Conservation (phyloP, 345 rosid genomes). For the Corchorus olitorius region DNA sequence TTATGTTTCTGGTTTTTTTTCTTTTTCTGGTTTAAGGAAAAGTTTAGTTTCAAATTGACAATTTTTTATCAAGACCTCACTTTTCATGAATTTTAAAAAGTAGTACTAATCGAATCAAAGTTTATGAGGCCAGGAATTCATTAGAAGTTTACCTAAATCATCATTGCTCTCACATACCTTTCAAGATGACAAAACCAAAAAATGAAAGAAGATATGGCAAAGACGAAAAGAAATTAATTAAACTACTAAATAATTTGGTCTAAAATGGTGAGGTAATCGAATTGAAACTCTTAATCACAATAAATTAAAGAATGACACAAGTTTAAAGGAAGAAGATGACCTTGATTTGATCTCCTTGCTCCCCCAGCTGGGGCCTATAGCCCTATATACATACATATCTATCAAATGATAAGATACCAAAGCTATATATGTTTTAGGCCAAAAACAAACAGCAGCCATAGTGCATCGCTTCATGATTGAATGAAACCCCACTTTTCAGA, state of each 20-base stretch:
- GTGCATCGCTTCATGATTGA: constrained; percentile 17
- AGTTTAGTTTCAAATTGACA: too few species aligned
- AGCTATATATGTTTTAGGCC: background rate
- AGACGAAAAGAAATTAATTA: too few species aligned
- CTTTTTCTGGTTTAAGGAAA: too few species aligned
- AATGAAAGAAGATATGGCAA: too few species aligned
- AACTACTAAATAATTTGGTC: background rate
- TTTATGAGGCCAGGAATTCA: too few species aligned
- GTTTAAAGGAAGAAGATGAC: background rate
- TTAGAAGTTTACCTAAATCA: too few species aligned
- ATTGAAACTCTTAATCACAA: background rate
- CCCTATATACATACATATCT: background rate
- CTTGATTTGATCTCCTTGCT: constrained; percentile 3
- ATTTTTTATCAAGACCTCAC: too few species aligned
- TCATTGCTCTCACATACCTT: too few species aligned
- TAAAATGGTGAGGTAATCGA: background rate
- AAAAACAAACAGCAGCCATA: constrained; percentile 11
- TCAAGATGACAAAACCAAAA: too few species aligned
- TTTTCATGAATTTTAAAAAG: too few species aligned
- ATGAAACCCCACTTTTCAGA: background rate
- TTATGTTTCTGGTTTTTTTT: too few species aligned
- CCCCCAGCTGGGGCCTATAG: background rate
- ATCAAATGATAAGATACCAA: background rate
- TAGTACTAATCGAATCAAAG: too few species aligned
- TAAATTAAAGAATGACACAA: background rate